Conservation (phyloP, 2,329 filamentous ascomycete genomes). For the Fusarium falciforme region DNA sequence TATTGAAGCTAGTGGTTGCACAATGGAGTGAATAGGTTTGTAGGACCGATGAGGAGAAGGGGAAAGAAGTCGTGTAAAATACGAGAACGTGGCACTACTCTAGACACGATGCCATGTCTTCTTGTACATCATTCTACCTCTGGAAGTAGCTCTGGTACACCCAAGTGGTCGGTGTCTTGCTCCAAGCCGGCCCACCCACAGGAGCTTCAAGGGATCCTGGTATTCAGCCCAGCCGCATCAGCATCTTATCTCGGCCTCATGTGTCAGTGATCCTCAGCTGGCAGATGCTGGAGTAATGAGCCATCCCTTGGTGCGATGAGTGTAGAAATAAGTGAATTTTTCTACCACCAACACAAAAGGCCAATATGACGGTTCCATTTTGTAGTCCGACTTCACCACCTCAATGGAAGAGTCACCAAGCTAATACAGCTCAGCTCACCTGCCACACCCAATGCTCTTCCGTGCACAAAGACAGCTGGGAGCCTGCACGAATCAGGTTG, state of each 20-base stretch:
- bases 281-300: background rate
- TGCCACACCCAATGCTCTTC: background rate
- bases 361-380: background rate
- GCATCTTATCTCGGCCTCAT: slow-evolving; percentile 25
- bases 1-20: slow-evolving; percentile 36
- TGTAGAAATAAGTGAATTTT: background rate
- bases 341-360: background rate
- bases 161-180: slow-evolving; percentile 1
- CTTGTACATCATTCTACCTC: slow-evolving; percentile 28
- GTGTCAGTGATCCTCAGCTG: background rate
- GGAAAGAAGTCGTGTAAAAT: background rate
- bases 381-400: background rate
- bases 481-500: slow-evolving; percentile 19
- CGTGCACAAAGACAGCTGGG: background rate
- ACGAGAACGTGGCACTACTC: background rate
- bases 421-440: background rate
- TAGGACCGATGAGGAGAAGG: background rate
- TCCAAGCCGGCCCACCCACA: slow-evolving; percentile 19
- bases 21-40: background rate
- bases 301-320: no score
- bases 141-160: slow-evolving; percentile 8
- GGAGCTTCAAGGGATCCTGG: background rate
- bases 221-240: slow-evolving; percentile 15
- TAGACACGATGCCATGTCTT: slow-evolving; percentile 8
- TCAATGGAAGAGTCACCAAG: background rate